Evolutionary conservation across 257 asterid genomes (phyloP).

Genomic region (Galeopsis tetrahit): DNA sequence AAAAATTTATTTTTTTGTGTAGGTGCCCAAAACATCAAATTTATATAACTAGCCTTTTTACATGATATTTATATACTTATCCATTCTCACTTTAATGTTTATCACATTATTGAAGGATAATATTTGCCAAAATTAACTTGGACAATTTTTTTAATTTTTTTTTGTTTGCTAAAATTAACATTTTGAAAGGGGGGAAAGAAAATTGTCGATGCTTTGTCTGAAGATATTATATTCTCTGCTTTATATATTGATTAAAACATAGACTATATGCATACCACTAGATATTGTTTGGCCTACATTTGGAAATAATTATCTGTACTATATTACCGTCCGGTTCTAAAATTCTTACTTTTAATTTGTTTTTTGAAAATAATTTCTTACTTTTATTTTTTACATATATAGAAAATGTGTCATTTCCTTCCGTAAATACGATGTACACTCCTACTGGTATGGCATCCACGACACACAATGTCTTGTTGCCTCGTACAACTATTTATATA

Average conservation of each 20-base stretch:
- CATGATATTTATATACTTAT: too few species aligned
- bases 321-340: neutral
- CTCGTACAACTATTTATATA: neutral
- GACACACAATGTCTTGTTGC: neutral
- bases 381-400: neutral
- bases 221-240: neutral
- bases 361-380: neutral
- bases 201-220: neutral
- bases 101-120: too few species aligned
- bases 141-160: too few species aligned
- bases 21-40: too few species aligned
- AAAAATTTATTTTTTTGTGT: too few species aligned
- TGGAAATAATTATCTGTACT: neutral
- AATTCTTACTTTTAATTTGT: neutral
- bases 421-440: neutral
- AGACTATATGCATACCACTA: neutral
- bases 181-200: neutral
- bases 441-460: neutral
- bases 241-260: neutral
- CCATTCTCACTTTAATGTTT: too few species aligned
- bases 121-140: too few species aligned
- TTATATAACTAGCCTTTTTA: too few species aligned
- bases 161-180: neutral
- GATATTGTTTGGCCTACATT: neutral
- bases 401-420: neutral